Percentiles rank a stretch among this genome's conserved stretches.
Evolutionary conservation across 495 filamentous ascomycete genomes (phyloP).

Genomic region (Pyronema domesticum): DNA sequence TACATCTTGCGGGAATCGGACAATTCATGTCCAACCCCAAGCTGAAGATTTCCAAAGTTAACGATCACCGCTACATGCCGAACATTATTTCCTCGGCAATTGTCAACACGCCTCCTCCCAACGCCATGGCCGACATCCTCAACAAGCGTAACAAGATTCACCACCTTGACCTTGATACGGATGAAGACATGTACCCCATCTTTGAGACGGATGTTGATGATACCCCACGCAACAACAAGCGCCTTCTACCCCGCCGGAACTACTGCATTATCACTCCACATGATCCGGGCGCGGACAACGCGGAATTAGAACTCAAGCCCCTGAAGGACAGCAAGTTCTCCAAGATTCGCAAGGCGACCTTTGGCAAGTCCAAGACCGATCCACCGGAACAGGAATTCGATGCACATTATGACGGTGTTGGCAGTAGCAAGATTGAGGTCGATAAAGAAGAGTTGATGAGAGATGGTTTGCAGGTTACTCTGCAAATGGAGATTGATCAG

Average conservation of each 20-base stretch:
- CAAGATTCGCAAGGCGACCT: slow-evolving; percentile 13
- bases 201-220: slow-evolving; percentile 79
- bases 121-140: slow-evolving; percentile 57
- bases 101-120: slow-evolving; percentile 79
- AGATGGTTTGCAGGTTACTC: slow-evolving; percentile 61
- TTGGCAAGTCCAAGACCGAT: slow-evolving; percentile 6
- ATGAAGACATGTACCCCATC: slow-evolving; percentile 89
- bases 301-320: slow-evolving; percentile 2
- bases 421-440: neutral
- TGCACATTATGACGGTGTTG: slow-evolving; percentile 5
- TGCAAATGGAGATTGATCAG: slow-evolving; percentile 75
- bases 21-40: slow-evolving; percentile 86
- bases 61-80: slow-evolving; percentile 86
- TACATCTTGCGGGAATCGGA: slow-evolving; percentile 79
- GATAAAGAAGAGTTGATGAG: slow-evolving; percentile 27
- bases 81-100: slow-evolving; percentile 77
- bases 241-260: slow-evolving; percentile 53
- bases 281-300: neutral
- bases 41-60: slow-evolving; percentile 57
- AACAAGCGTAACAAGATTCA: slow-evolving; percentile 90
- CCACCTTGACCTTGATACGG: slow-evolving; percentile 66
- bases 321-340: slow-evolving; percentile 18
- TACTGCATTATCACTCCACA: slow-evolving; percentile 19
- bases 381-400: neutral
- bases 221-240: slow-evolving; percentile 75